These are phyloP conservation scores for Mycena polygramma DNA, from an alignment of 768 basidiomycete species.

Conservation along the genomic window DNA sequence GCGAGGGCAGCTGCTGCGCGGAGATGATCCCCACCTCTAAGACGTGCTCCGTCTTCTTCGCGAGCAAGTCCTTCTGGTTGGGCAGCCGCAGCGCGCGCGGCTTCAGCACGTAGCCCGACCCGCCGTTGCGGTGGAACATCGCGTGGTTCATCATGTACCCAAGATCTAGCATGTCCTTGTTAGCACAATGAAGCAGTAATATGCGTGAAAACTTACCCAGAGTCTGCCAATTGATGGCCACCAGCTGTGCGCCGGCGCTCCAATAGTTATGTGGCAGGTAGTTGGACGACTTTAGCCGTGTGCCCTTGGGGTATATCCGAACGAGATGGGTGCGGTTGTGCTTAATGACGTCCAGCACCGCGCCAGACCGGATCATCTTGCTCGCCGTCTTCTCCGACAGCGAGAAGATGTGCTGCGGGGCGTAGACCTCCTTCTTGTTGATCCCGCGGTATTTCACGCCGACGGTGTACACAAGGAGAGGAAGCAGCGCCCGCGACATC, in stretches of 20 bases:
- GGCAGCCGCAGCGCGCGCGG: constrained; percentile 79
- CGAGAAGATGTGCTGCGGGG: constrained; percentile 91
- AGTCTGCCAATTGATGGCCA: constrained; percentile 98
- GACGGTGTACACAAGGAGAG: constrained; percentile 92
- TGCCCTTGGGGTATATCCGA: constrained; percentile 89
- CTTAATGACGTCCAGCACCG: constrained; percentile 80
- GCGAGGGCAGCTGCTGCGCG: constrained; percentile 89
- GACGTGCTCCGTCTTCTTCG: constrained; percentile 66
- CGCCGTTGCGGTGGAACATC: constrained; percentile 95
- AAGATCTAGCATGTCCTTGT: constrained; percentile 66
- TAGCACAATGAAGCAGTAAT: constrained; percentile 1
- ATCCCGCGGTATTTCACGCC: constrained; percentile 96
- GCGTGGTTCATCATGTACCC: constrained; percentile 95
- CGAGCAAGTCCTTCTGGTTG: constrained; percentile 67
- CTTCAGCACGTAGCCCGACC: constrained; percentile 91
- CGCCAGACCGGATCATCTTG: constrained; percentile 73
- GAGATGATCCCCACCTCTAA: constrained; percentile 82
- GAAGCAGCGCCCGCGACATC: constrained; percentile 80
- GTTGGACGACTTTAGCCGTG: constrained; percentile 85
- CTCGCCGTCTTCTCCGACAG: constrained; percentile 88
- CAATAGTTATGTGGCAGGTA: constrained; percentile 92
- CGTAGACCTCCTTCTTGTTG: constrained; percentile 88
- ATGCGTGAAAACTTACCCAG: constrained; percentile 69
- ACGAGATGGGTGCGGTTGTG: constrained; percentile 89
- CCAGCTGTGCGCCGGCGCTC: constrained; percentile 90